Evolutionary conservation across 495 filamentous ascomycete genomes (phyloP).

Genomic region (Neurospora sp.): DNA sequence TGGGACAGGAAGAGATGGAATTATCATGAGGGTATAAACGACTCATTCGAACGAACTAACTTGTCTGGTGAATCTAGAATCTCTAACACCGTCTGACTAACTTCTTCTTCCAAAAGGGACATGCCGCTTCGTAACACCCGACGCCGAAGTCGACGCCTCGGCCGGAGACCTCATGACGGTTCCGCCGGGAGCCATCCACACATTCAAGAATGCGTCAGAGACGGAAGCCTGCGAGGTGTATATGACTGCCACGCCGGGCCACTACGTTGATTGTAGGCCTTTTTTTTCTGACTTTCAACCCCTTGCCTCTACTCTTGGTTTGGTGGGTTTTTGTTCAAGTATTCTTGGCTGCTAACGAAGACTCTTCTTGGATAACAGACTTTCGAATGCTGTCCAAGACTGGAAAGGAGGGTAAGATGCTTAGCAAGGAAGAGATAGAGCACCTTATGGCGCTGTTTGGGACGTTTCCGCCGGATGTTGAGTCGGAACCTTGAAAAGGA

Average conservation of each 20-base stretch:
- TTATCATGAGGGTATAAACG: not conserved
- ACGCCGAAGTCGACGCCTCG: conserved; percentile 33
- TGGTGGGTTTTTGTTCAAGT: not conserved
- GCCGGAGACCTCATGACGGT: conserved; percentile 43
- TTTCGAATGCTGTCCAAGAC: conserved; percentile 25
- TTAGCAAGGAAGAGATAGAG: conserved; percentile 10
- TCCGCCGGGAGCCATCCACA: conserved; percentile 39
- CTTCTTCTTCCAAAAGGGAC: conserved; percentile 6
- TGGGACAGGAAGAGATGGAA: not conserved
- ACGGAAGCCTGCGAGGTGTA: conserved; percentile 42
- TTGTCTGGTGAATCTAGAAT: no score
- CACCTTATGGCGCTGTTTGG: conserved; percentile 28
- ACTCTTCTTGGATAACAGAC: conserved; percentile 1
- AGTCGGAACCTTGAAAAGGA: conserved; percentile 17
- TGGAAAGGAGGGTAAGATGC: conserved; percentile 9
- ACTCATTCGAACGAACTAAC: not conserved
- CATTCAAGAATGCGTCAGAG: conserved; percentile 44
- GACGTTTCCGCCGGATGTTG: conserved; percentile 23
- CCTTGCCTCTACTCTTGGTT: not conserved
- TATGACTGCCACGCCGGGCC: conserved; percentile 43
- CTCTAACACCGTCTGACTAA: not conserved
- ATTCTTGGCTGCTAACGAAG: not conserved
- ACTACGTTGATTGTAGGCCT: not conserved
- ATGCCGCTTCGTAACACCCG: conserved; percentile 29
- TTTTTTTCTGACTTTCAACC: not conserved